Percentiles rank a stretch among this genome's conserved stretches.
phyloP scores from a whole-genome alignment of 2,329 filamentous ascomycete genomes.

The Byssoonygena ceratinophila region DNA sequence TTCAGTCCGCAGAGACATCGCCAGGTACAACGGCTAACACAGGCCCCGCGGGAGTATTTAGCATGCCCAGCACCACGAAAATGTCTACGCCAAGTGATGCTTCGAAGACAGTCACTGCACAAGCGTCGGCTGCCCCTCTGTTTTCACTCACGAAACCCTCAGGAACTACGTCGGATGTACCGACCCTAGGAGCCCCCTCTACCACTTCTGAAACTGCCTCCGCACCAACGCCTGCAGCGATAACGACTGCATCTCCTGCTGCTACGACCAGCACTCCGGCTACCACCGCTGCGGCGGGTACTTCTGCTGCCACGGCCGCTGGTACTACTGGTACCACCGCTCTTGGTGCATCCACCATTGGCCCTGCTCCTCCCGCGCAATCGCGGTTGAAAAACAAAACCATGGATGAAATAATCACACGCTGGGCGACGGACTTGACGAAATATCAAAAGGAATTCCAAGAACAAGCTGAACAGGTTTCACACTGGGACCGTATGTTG shows the following conservation, averaged over 20 bases:
- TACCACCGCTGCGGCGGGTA: conserved; percentile 18
- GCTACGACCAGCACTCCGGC: conserved; percentile 18
- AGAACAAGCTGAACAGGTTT: conserved; percentile 74
- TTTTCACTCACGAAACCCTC: conserved; percentile 6
- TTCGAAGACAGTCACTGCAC: conserved; percentile 8
- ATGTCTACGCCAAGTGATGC: conserved; percentile 5
- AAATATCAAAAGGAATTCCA: conserved; percentile 98
- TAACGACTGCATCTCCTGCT: conserved; percentile 19
- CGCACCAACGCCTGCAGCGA: conserved; percentile 20
- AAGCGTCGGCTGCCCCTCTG: conserved; percentile 4
- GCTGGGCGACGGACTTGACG: conserved; percentile 88
- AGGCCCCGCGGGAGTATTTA: conserved; percentile 12
- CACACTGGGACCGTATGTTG: conserved; percentile 80
- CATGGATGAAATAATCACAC: conserved; percentile 96
- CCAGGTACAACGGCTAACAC: conserved; percentile 12
- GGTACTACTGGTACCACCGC: conserved; percentile 27
- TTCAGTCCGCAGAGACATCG: conserved; percentile 6
- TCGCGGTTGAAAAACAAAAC: conserved; percentile 95
- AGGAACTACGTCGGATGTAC: conserved; percentile 26
- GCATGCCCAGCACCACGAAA: not conserved
- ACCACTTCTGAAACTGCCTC: conserved; percentile 22
- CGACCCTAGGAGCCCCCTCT: conserved; percentile 24
- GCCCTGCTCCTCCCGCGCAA: conserved; percentile 66
- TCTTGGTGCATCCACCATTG: conserved; percentile 64
- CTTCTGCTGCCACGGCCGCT: conserved; percentile 24